Percentiles rank a stretch among this genome's conserved stretches.
Conservation (phyloP, 2,329 filamentous ascomycete species). For the Trichoderma endophyticum region DNA sequence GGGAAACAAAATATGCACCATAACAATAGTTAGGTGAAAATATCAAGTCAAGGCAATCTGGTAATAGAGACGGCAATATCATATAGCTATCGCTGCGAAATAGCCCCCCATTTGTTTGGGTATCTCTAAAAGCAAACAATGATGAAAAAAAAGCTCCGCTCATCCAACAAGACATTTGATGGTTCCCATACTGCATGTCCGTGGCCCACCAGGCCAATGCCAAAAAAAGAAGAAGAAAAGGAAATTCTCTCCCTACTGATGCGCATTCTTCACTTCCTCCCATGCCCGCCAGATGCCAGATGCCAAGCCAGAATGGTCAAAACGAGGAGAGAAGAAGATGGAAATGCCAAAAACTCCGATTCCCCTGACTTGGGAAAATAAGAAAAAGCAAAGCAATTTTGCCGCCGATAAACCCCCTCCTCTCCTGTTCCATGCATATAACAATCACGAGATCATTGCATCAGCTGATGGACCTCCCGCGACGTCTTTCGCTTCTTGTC, state of each 20-base stretch:
- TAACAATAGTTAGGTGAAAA: background rate
- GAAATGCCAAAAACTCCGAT: background rate
- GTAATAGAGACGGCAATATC: background rate
- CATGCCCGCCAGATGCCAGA: background rate
- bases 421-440: background rate
- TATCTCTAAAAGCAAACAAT: conserved; percentile 4
- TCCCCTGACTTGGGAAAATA: background rate
- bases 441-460: background rate
- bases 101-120: background rate
- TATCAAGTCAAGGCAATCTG: background rate
- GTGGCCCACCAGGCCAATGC: background rate
- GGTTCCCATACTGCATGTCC: background rate
- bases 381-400: background rate
- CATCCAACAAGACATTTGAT: background rate
- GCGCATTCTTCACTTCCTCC: background rate
- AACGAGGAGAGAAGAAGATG: background rate
- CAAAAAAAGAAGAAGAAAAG: background rate
- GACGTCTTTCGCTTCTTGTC: conserved; percentile 5
- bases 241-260: background rate
- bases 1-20: background rate
- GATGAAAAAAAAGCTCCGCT: background rate
- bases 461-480: conserved; percentile 1
- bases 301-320: background rate
- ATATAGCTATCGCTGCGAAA: background rate
- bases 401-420: background rate